These are phyloP conservation scores for Penicillium sp. DNA, from an alignment of 2,329 filamentous ascomycete genomes.

Conservation along the genomic window DNA sequence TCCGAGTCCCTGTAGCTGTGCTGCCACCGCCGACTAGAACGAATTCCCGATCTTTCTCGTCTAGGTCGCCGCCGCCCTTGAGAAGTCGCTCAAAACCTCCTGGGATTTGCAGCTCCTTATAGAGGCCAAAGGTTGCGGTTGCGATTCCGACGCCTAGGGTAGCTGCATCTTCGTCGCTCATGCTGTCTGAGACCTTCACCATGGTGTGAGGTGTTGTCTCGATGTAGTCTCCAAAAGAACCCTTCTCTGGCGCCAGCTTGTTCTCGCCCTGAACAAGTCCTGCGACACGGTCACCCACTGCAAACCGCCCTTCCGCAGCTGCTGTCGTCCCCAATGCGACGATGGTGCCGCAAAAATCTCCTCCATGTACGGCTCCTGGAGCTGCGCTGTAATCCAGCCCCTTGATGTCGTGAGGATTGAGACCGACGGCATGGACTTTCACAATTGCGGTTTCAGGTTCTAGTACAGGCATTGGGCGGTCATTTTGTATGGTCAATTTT, in stretches of 20 bases:
- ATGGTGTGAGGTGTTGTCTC: conserved; percentile 25
- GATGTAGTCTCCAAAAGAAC: conserved; percentile 37
- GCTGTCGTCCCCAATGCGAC: neutral
- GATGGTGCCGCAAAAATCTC: conserved; percentile 19
- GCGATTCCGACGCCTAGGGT: conserved; percentile 26
- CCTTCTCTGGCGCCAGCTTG: conserved; percentile 21
- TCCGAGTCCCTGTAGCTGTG: conserved; percentile 42
- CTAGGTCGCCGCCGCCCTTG: neutral
- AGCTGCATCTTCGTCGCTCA: conserved; percentile 29
- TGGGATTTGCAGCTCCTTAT: neutral
- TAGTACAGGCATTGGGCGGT: neutral
- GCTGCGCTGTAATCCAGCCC: conserved; percentile 20
- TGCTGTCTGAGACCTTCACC: conserved; percentile 26
- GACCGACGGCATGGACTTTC: conserved; percentile 26
- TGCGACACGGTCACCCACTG: conserved; percentile 31
- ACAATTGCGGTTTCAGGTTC: neutral
- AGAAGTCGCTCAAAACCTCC: neutral
- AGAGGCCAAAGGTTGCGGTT: conserved; percentile 15
- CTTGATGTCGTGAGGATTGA: conserved; percentile 29
- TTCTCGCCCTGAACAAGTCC: conserved; percentile 32
- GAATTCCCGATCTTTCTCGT: conserved; percentile 13
- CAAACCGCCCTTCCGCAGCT: conserved; percentile 7
- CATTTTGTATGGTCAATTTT: neutral
- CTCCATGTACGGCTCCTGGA: conserved; percentile 24
- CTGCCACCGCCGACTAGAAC: conserved; percentile 47